Evolutionary conservation across 345 rosid genomes (phyloP).

Genomic region (Noccaea caerulescens): DNA sequence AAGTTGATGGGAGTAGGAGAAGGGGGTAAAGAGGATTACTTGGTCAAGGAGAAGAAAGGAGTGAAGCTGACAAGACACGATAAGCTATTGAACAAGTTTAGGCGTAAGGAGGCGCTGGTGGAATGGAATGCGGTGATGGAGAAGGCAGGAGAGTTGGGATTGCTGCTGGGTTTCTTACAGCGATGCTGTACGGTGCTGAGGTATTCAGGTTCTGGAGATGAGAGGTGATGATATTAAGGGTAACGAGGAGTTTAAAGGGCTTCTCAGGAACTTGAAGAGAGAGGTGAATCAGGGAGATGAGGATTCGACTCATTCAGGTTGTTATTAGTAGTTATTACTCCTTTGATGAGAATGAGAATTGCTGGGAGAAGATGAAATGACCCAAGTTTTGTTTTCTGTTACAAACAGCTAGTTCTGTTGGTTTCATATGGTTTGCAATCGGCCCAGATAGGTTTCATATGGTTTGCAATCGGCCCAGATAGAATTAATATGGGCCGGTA

Average conservation of each 20-base stretch:
- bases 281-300: slow-evolving; percentile 74
- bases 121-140: slow-evolving; percentile 77
- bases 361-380: slow-evolving; percentile 59
- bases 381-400: neutral
- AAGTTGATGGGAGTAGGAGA: slow-evolving; percentile 53
- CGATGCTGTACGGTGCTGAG: slow-evolving; percentile 72
- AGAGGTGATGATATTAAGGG: slow-evolving; percentile 65
- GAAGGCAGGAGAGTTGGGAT: slow-evolving; percentile 68
- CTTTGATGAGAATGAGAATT: slow-evolving; percentile 68
- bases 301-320: slow-evolving; percentile 79
- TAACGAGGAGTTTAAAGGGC: slow-evolving; percentile 59
- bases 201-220: slow-evolving; percentile 69
- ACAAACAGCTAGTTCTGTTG: no score
- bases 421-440: no score
- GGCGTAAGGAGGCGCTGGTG: slow-evolving; percentile 84
- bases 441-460: no score
- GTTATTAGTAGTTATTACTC: slow-evolving; percentile 55
- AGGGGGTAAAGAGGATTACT: slow-evolving; percentile 57
- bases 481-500: no score
- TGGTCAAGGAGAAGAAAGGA: slow-evolving; percentile 71
- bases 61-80: slow-evolving; percentile 81
- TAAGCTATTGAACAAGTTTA: slow-evolving; percentile 80
- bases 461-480: no score
- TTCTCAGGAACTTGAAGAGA: slow-evolving; percentile 72
- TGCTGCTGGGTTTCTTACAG: slow-evolving; percentile 68